phyloP scores from a whole-genome alignment of 2,329 filamentous ascomycete genomes.

The Paraphoma sp. region DNA sequence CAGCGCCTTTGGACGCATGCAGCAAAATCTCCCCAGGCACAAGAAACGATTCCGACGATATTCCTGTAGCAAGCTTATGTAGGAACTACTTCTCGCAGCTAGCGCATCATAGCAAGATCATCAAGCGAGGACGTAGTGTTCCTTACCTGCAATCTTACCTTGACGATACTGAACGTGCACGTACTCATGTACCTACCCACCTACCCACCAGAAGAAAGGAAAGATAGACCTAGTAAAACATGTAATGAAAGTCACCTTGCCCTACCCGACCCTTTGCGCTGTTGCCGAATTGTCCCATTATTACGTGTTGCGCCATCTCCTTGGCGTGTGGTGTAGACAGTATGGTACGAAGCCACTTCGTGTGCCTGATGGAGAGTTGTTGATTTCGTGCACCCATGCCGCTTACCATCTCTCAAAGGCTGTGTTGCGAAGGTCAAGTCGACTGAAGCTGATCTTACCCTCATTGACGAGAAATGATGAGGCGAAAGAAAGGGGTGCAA shows the following conservation, averaged over 20 bases:
- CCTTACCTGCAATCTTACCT: constrained; percentile 42
- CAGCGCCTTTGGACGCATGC: neutral
- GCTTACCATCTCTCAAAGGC: constrained; percentile 34
- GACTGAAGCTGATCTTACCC: constrained; percentile 41
- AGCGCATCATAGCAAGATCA: constrained; percentile 33
- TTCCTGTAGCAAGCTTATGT: neutral
- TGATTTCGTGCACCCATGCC: neutral
- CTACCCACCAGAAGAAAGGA: constrained; percentile 9
- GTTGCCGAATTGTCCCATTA: neutral
- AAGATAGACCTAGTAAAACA: constrained; percentile 24
- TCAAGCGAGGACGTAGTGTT: constrained; percentile 28
- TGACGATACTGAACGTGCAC: constrained; percentile 10
- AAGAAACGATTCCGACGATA: neutral
- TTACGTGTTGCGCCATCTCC: too few species aligned
- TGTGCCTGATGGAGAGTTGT: neutral
- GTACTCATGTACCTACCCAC: constrained; percentile 41
- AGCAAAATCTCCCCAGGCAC: neutral
- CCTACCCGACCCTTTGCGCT: constrained; percentile 25
- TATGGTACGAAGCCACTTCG: neutral
- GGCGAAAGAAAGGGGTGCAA: constrained; percentile 42
- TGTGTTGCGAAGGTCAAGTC: constrained; percentile 24
- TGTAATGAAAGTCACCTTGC: constrained; percentile 29
- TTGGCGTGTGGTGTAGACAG: neutral
- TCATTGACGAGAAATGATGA: constrained; percentile 41
- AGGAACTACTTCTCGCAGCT: neutral